These are phyloP conservation scores for Sordaria brevicollis DNA, from an alignment of 495 filamentous ascomycete genomes.

Conservation along the genomic window DNA sequence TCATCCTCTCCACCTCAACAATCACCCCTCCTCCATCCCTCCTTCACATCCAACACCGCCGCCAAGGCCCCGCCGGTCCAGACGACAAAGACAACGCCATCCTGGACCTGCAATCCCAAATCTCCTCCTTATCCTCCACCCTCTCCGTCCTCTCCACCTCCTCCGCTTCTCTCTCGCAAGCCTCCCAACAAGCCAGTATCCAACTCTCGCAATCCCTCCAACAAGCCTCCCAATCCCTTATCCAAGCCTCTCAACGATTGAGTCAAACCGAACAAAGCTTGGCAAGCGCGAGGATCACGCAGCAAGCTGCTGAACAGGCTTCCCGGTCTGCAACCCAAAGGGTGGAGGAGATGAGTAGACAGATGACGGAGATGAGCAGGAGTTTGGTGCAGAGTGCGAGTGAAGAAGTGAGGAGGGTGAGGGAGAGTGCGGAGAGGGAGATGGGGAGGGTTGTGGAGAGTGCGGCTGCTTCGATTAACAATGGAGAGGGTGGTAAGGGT, in stretches of 20 bases:
- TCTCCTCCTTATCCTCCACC: constrained; percentile 28
- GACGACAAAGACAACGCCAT: constrained; percentile 24
- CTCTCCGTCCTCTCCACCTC: constrained; percentile 16
- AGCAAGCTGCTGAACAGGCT: constrained; percentile 12
- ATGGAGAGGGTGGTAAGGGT: neutral
- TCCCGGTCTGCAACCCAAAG: constrained; percentile 14
- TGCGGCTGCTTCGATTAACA: neutral
- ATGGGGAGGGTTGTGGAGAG: neutral
- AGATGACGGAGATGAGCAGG: neutral
- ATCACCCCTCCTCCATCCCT: neutral
- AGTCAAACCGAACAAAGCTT: constrained; percentile 16
- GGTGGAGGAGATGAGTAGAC: neutral
- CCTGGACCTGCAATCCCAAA: constrained; percentile 27
- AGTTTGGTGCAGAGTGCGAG: neutral
- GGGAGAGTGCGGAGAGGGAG: neutral
- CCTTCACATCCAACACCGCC: neutral
- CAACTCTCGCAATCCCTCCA: constrained; percentile 28
- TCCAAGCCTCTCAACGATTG: constrained; percentile 16
- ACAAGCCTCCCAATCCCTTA: constrained; percentile 23
- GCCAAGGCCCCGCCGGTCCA: constrained; percentile 12
- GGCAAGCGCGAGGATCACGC: constrained; percentile 5
- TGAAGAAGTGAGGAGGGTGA: neutral
- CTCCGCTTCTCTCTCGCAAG: constrained; percentile 25
- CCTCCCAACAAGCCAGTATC: constrained; percentile 29
- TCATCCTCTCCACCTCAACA: neutral